phyloP scores from a whole-genome alignment of 176 grass and related monocot genomes.

The Eremochloa ophiuroides region DNA sequence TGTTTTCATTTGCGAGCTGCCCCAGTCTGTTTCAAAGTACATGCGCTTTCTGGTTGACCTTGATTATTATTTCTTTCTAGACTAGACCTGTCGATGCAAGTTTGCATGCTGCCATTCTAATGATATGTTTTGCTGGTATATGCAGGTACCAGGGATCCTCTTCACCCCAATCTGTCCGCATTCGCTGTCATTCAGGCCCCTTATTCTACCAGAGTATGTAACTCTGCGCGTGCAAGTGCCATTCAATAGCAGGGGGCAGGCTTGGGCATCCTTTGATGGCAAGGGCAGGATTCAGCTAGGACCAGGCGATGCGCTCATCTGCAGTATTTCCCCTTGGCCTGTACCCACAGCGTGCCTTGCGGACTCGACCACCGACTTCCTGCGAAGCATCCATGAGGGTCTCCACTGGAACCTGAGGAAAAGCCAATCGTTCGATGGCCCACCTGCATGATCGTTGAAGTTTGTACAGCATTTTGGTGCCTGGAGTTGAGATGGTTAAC shows the following conservation, averaged over 20 bases:
- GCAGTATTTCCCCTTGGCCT: slow-evolving; percentile 86
- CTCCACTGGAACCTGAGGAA: slow-evolving; percentile 95
- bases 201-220: slow-evolving; percentile 89
- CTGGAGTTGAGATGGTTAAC: background rate
- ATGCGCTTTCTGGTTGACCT: background rate
- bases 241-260: slow-evolving; percentile 80
- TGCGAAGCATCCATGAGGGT: slow-evolving; percentile 90
- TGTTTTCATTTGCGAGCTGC: background rate
- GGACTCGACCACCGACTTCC: slow-evolving; percentile 83
- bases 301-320: slow-evolving; percentile 81
- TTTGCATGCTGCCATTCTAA: background rate
- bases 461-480: background rate
- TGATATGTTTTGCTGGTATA: slow-evolving; percentile 13
- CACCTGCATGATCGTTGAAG: background rate
- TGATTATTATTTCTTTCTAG: background rate
- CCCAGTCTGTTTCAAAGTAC: background rate
- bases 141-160: slow-evolving; percentile 88
- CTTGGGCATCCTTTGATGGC: slow-evolving; percentile 95
- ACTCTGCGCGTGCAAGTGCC: slow-evolving; percentile 85
- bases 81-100: background rate
- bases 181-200: slow-evolving; percentile 81
- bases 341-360: slow-evolving; percentile 84
- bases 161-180: slow-evolving; percentile 98
- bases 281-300: slow-evolving; percentile 79
- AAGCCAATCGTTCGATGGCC: slow-evolving; percentile 67